A percentile compares a stretch with the other conserved stretches of the same genome.
Evolutionary conservation across 2,329 filamentous ascomycete genomes (phyloP).

Genomic region (Raffaelea deltoideospora): DNA sequence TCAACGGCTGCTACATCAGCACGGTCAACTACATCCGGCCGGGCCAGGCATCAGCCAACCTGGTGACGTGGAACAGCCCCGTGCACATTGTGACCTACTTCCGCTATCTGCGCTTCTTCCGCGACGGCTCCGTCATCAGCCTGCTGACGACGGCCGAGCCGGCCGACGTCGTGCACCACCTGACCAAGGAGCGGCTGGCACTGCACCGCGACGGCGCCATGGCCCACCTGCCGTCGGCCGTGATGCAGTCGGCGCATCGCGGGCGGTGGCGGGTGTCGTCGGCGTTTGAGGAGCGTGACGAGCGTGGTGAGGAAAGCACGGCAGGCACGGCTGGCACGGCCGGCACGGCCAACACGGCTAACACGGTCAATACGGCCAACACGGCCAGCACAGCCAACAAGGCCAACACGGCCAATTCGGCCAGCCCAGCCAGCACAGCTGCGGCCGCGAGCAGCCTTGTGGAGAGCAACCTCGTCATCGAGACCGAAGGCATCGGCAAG

Average conservation of each 20-base stretch:
- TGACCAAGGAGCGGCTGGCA: slow-evolving; percentile 56
- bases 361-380: too few relatives aligned
- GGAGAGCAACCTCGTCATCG: slow-evolving; percentile 61
- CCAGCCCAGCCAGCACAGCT: not conserved
- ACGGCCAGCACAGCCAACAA: not conserved
- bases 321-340: slow-evolving; percentile 14
- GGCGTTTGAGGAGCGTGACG: too few relatives aligned
- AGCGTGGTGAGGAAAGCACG: not conserved
- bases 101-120: slow-evolving; percentile 88
- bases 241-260: slow-evolving; percentile 56
- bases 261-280: slow-evolving; percentile 35
- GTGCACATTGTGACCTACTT: slow-evolving; percentile 97
- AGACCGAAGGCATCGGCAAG: slow-evolving; percentile 74
- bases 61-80: slow-evolving; percentile 62
- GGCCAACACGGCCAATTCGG: too few relatives aligned
- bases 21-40: slow-evolving; percentile 89
- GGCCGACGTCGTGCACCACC: slow-evolving; percentile 69
- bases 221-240: slow-evolving; percentile 27
- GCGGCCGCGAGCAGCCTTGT: slow-evolving; percentile 20
- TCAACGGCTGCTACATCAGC: slow-evolving; percentile 91
- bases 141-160: slow-evolving; percentile 73
- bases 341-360: not conserved
- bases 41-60: slow-evolving; percentile 56
- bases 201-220: slow-evolving; percentile 20
- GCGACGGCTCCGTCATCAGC: slow-evolving; percentile 70